Percentiles rank a stretch among this genome's conserved stretches.
Evolutionary conservation across 2,329 filamentous ascomycete species (phyloP).

Genomic region (Didymella glomerata): DNA sequence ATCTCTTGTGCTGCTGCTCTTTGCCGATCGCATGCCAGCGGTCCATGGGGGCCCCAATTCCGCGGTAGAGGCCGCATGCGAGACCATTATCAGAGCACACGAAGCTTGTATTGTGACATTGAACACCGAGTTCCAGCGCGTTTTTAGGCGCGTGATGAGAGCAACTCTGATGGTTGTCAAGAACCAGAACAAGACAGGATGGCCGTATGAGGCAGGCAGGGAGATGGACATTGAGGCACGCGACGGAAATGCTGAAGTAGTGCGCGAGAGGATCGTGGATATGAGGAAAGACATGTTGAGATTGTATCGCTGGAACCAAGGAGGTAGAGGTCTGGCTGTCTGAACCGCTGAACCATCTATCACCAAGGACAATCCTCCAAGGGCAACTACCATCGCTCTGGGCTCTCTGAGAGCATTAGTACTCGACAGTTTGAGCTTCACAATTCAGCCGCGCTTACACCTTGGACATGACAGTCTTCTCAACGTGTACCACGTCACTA

Average conservation of each 20-base stretch:
- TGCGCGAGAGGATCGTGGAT: slow-evolving; percentile 4
- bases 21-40: slow-evolving; percentile 10
- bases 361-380: no score
- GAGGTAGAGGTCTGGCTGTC: slow-evolving; percentile 4
- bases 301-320: slow-evolving; percentile 4
- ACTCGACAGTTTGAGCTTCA: no score
- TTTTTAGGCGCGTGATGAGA: slow-evolving; percentile 4
- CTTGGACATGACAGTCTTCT: no score
- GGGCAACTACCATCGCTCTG: no score
- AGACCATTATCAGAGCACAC: slow-evolving; percentile 8
- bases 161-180: slow-evolving; percentile 11
- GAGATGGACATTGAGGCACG: neutral
- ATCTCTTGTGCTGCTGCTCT: slow-evolving; percentile 4
- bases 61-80: slow-evolving; percentile 7
- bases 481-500: no score
- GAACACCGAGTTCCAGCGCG: slow-evolving; percentile 10
- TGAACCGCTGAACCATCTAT: neutral
- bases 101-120: slow-evolving; percentile 8
- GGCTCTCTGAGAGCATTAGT: no score
- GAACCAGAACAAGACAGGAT: slow-evolving; percentile 5
- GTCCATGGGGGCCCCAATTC: slow-evolving; percentile 5
- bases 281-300: slow-evolving; percentile 11
- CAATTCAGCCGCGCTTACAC: no score
- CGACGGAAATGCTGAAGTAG: neutral
- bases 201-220: neutral